phyloP scores from a whole-genome alignment of 129 eudicot species.

The Chrysanthemum seticuspe region DNA sequence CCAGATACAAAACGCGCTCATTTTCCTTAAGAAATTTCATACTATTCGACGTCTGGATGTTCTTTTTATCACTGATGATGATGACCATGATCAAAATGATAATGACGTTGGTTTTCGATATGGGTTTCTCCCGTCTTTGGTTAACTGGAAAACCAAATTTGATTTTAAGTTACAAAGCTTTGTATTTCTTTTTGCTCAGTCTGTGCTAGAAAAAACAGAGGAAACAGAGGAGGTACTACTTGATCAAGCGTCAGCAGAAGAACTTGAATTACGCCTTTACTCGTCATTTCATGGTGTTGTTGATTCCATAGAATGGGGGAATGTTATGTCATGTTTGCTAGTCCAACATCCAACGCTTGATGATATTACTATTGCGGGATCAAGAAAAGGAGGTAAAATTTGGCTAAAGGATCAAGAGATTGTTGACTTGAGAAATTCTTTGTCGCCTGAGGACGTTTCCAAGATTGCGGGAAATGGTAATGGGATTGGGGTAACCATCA shows the following conservation, averaged over 20 bases:
- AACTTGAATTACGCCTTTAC: constrained; percentile 31
- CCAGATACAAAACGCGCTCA: constrained; percentile 34
- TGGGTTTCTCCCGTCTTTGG: constrained; percentile 28
- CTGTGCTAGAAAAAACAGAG: constrained; percentile 6
- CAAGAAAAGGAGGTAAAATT: constrained; percentile 32
- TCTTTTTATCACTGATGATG: constrained; percentile 33
- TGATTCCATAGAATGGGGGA: constrained; percentile 39
- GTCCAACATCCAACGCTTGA: constrained; percentile 31
- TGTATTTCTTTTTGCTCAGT: constrained; percentile 29
- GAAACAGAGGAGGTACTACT: constrained; percentile 1
- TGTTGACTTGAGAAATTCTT: constrained; percentile 16
- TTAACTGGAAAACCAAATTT: constrained; percentile 32
- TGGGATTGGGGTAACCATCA: constrained; percentile 28
- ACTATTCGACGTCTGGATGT: constrained; percentile 23
- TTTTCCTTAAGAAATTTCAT: constrained; percentile 21
- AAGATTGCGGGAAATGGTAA: constrained; percentile 29
- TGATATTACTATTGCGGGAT: constrained; percentile 23
- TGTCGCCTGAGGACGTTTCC: constrained; percentile 28
- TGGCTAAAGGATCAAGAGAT: constrained; percentile 9
- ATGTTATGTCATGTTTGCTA: constrained; percentile 31
- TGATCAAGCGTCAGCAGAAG: constrained; percentile 22
- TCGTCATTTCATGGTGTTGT: constrained; percentile 35
- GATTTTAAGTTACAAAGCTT: constrained; percentile 37
- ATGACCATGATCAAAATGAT: background rate
- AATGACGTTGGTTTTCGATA: constrained; percentile 28